Evolutionary conservation across 148 eudicot species (phyloP), one percentile per base, ranked within the genome.

Genomic region (Vaccinium myrtillus): DNA sequence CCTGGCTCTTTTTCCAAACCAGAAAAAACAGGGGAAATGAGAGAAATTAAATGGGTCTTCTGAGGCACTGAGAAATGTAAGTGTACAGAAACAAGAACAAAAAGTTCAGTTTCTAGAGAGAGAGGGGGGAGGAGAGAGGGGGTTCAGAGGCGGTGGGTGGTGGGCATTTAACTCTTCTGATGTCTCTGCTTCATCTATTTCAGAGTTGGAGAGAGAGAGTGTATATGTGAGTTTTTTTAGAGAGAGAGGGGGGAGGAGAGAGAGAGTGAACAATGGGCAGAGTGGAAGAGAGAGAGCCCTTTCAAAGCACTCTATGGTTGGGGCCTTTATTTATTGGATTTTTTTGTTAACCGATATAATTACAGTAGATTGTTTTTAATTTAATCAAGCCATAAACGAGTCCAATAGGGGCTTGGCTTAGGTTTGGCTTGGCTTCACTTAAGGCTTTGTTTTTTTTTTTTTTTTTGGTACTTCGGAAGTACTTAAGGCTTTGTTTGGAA

Each of bases 121-220:
- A 25, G 79, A 46, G 86, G 84, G 75, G 10, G 73, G 51, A 78
- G 75, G 81, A 65, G 77, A 51, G 75, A 78, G 81, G 70, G 82
- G 70, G 78, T 78, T 81, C 85, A 87, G 89, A 79, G 82, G 82
- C 59, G 90, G 93, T 94, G 92, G 95, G 93, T 91, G 95, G 93
- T 89, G 90, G 89, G 88, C 93, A 93, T 92, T 94, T 87, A 78
- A 89, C 84, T 85, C 49, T 84, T 85, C 87, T 87, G 93, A 83
- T 75, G 81, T 77, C 89, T 77, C 85, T 86, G 86, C 78, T 88
- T 88, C 97, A 91, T 92, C 93, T 92, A 84, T 88, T 92, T 91
- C 92, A 92, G 97, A 89, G 93, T 88, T 87, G 36, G 49, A 87
- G 87, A 87, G 85, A 76, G 85, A 56, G 65, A 15, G 67, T 54